phyloP scores from a whole-genome alignment of 768 basidiomycete species.

The Macrocybe gigantea region DNA sequence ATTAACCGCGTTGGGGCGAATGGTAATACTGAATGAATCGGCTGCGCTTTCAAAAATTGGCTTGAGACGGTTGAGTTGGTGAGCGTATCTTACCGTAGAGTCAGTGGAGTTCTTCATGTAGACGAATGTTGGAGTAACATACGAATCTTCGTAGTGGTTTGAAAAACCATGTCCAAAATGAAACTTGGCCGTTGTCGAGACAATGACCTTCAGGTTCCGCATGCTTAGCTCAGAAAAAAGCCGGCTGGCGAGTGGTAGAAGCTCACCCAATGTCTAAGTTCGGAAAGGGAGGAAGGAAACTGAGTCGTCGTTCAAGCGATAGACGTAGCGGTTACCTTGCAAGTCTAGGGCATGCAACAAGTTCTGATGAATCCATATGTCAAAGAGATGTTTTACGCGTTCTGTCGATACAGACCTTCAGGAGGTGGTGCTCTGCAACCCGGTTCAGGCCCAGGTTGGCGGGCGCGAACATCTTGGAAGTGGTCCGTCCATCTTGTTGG shows the following conservation, averaged over 20 bases:
- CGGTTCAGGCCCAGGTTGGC: constrained; percentile 60
- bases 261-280: constrained; percentile 56
- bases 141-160: constrained; percentile 62
- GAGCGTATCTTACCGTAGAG: constrained; percentile 37
- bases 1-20: constrained; percentile 45
- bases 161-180: constrained; percentile 54
- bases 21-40: constrained; percentile 43
- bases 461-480: constrained; percentile 46
- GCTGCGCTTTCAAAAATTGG: constrained; percentile 45
- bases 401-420: constrained; percentile 36
- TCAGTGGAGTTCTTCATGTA: background rate
- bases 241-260: background rate
- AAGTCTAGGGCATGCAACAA: constrained; percentile 66
- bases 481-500: constrained; percentile 56
- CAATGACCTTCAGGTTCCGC: constrained; percentile 42
- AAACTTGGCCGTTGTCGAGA: constrained; percentile 57
- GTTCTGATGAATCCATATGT: constrained; percentile 31
- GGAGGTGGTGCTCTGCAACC: constrained; percentile 58
- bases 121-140: constrained; percentile 18
- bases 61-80: constrained; percentile 47
- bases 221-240: background rate
- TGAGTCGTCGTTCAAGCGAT: constrained; percentile 8
- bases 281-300: background rate
- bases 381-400: background rate
- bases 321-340: constrained; percentile 39